These are phyloP conservation scores for Botrytis galanthina DNA, from an alignment of 2,329 filamentous ascomycete genomes.

Conservation along the genomic window DNA sequence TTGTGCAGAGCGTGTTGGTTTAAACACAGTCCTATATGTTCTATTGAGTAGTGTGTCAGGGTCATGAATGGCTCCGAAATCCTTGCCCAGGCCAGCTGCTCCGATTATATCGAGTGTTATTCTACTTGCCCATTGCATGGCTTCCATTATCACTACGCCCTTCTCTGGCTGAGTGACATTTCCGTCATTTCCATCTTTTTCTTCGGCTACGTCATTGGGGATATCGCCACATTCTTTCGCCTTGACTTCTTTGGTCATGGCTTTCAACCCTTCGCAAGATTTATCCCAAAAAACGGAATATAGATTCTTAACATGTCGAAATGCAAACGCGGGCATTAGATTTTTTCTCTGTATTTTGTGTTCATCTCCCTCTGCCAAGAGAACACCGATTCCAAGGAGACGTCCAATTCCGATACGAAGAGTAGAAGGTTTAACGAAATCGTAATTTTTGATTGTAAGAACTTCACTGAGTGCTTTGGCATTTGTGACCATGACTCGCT, in stretches of 20 bases:
- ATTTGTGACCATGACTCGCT: conserved; percentile 59
- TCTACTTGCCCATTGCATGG: conserved; percentile 62
- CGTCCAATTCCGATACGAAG: conserved; percentile 57
- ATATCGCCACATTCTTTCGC: conserved; percentile 42
- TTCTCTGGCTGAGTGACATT: conserved; percentile 20
- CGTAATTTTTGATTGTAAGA: conserved; percentile 65
- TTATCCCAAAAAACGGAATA: conserved; percentile 85
- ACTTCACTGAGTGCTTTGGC: conserved; percentile 69
- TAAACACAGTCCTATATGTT: conserved; percentile 57
- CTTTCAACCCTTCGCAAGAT: conserved; percentile 62
- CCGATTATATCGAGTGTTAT: conserved; percentile 76
- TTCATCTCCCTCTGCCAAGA: conserved; percentile 87
- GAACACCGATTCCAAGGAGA: conserved; percentile 67
- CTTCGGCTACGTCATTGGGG: conserved; percentile 18
- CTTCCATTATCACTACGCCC: conserved; percentile 50
- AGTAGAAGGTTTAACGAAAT: conserved; percentile 62
- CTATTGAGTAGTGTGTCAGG: conserved; percentile 57
- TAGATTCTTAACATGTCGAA: conserved; percentile 78
- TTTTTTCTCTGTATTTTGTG: conserved; percentile 80
- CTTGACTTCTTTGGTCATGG: conserved; percentile 55
- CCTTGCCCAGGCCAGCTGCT: conserved; percentile 65
- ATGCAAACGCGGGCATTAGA: conserved; percentile 80
- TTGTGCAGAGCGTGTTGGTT: conserved; percentile 50
- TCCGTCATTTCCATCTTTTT: background rate
- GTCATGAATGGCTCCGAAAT: conserved; percentile 65